Percentiles rank a stretch among this genome's conserved stretches.
These are phyloP conservation scores for Delonix regia DNA, from an alignment of 306 rosid genomes.

Conservation along the genomic window DNA sequence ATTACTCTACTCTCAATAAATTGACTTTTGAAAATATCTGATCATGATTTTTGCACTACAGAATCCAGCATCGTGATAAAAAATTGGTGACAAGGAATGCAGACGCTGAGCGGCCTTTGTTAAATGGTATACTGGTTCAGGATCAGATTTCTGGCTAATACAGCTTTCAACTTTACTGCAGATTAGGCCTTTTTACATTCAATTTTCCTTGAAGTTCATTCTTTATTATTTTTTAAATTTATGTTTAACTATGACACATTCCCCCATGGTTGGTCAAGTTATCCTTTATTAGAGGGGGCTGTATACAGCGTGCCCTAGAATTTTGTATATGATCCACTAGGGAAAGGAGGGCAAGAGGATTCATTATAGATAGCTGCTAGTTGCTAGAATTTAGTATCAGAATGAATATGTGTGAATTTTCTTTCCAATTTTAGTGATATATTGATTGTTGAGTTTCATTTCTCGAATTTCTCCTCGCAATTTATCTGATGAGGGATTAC, in stretches of 20 bases:
- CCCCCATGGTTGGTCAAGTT: neutral
- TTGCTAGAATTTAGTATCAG: slow-evolving; percentile 18
- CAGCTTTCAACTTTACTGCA: slow-evolving; percentile 18
- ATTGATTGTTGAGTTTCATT: neutral
- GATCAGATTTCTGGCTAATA: slow-evolving; percentile 38
- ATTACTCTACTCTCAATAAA: slow-evolving; percentile 18
- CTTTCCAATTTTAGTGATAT: neutral
- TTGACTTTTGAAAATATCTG: slow-evolving; percentile 13
- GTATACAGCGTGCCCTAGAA: slow-evolving; percentile 32
- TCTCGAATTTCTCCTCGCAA: neutral
- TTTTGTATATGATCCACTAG: slow-evolving; percentile 49
- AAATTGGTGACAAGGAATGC: slow-evolving; percentile 42
- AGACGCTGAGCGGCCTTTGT: slow-evolving; percentile 79
- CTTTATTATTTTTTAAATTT: slow-evolving; percentile 34
- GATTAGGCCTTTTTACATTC: slow-evolving; percentile 17
- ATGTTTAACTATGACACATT: slow-evolving; percentile 32
- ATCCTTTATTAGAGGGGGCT: slow-evolving; percentile 25
- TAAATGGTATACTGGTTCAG: slow-evolving; percentile 67
- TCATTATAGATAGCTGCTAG: neutral
- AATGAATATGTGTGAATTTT: neutral
- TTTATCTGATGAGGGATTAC: neutral
- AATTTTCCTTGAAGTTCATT: slow-evolving; percentile 40
- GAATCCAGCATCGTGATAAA: slow-evolving; percentile 49
- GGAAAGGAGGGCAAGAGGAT: neutral
- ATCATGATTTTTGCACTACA: slow-evolving; percentile 44